Conservation (phyloP, 2,329 filamentous ascomycete genomes). For the Coniella vitis region DNA sequence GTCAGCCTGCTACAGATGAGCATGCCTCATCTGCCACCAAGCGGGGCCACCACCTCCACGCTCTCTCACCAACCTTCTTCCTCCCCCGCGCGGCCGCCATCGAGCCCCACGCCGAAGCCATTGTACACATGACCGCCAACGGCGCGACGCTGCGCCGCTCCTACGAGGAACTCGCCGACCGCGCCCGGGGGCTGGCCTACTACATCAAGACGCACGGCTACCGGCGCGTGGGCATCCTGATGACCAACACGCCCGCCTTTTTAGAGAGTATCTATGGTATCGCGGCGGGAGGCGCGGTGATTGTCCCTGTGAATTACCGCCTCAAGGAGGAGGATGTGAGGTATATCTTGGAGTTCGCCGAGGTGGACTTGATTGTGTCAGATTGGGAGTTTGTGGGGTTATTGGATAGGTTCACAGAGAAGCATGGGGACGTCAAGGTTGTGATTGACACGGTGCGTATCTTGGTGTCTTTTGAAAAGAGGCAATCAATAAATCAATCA, state of each 20-base stretch:
- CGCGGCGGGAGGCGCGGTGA: constrained; percentile 70
- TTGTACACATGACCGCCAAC: constrained; percentile 80
- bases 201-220: constrained; percentile 69
- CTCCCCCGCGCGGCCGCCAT: constrained; percentile 79
- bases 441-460: constrained; percentile 60
- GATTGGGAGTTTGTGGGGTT: constrained; percentile 73
- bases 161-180: constrained; percentile 78
- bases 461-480: no score
- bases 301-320: constrained; percentile 58
- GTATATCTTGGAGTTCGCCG: constrained; percentile 84
- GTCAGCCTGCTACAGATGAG: constrained; percentile 10
- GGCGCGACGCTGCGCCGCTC: constrained; percentile 65
- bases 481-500: no score
- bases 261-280: constrained; percentile 86
- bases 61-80: constrained; percentile 82
- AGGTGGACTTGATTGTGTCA: constrained; percentile 80
- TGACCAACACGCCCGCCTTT: constrained; percentile 91
- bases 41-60: constrained; percentile 59
- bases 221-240: constrained; percentile 76
- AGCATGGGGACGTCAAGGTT: constrained; percentile 58
- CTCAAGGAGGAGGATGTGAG: constrained; percentile 78
- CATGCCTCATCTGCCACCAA: constrained; percentile 25
- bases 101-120: constrained; percentile 77
- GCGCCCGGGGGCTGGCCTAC: constrained; percentile 81
- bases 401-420: constrained; percentile 57